Evolutionary conservation across 1,284 basidiomycete genomes (phyloP).

Genomic region (Xerocomus cyaneibrunnescens): DNA sequence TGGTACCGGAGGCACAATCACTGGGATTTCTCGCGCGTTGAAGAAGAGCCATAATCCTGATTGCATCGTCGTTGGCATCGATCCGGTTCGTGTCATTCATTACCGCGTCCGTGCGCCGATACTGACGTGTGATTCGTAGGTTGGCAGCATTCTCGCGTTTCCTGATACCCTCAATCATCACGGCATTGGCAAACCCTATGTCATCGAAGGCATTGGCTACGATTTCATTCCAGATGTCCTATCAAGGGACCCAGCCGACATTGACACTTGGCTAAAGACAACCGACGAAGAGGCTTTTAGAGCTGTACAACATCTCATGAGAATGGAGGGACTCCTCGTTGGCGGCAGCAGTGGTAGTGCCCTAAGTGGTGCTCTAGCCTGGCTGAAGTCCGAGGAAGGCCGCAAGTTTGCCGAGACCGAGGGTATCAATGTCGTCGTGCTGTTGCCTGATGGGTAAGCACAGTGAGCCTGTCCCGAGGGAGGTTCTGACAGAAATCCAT

Average conservation of each 20-base stretch:
- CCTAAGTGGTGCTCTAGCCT: slow-evolving; percentile 75
- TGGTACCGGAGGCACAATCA: slow-evolving; percentile 94
- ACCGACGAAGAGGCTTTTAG: slow-evolving; percentile 80
- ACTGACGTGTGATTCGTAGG: slow-evolving; percentile 40
- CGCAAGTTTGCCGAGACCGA: slow-evolving; percentile 63
- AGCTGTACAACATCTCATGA: slow-evolving; percentile 79
- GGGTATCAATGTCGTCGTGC: slow-evolving; percentile 84
- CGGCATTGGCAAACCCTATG: slow-evolving; percentile 58
- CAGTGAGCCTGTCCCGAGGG: background rate
- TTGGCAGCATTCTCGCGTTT: slow-evolving; percentile 83
- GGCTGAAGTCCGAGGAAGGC: slow-evolving; percentile 73
- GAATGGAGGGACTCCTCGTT: slow-evolving; percentile 83
- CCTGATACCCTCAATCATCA: slow-evolving; percentile 65
- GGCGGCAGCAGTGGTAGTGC: slow-evolving; percentile 92
- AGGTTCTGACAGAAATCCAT: background rate
- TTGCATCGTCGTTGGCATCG: slow-evolving; percentile 81
- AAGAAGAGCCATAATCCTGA: slow-evolving; percentile 74
- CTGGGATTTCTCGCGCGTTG: slow-evolving; percentile 82
- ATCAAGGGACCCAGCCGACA: slow-evolving; percentile 49
- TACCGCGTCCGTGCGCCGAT: background rate
- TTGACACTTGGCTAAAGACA: slow-evolving; percentile 87
- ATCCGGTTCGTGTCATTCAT: slow-evolving; percentile 64
- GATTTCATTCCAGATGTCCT: slow-evolving; percentile 89
- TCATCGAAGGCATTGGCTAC: slow-evolving; percentile 94
- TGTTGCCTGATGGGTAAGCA: slow-evolving; percentile 86